Base-by-base conservation (phyloP, 768 basidiomycete species). In the Omphalotus guepiniiformis region DNA sequence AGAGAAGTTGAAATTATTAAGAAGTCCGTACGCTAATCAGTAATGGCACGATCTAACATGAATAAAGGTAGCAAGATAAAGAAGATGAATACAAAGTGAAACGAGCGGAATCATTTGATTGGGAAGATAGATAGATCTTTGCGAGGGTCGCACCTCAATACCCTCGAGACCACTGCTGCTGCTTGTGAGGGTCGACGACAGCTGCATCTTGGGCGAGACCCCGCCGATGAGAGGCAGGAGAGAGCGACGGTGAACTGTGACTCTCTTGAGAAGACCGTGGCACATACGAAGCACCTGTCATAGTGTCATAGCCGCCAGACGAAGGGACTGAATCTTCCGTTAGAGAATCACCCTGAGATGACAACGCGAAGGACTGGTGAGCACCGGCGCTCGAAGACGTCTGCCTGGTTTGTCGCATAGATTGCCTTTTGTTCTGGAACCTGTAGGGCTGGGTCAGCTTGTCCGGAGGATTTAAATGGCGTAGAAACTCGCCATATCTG, bases 351-450 rank as follows among this genome's bases (percentile, higher is more conserved):
- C 63, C 65, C 54, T 65, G 69, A 37, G 70, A 54, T 3, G 70
- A 48, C 52, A 76, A 63, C 21, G 72, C 61, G 60, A 76, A 81
- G 5, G 78, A 58, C 32, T 76, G 78, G 52, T 81, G 80, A 25
- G 73, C 58, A 32, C 63, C 62, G 27, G 71, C 64, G 30, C 67
- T 64, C 42, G 67, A 64, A 49, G 74, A 72, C 3, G 80, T 69
- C 63, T 87, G 84, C 47, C 84, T 82, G 11, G 83, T 85, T 63
- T 88, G 85, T 43, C 85, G 74, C 83, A 85, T 86, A 6, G 85
- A 83, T 60, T 90, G 88, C 47, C 88, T 72, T 66, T 89, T 89
- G 60, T 90, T 90, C 68, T 90, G 88, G 71, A 90, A 90, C 88
- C 88, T 90, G 64, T 47, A 42, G 46, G 56, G 56, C 57, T 43